Evolutionary conservation across 768 basidiomycete species (phyloP), one percentile per base, ranked within the genome.

Genomic region (Rubroboletus satanas): DNA sequence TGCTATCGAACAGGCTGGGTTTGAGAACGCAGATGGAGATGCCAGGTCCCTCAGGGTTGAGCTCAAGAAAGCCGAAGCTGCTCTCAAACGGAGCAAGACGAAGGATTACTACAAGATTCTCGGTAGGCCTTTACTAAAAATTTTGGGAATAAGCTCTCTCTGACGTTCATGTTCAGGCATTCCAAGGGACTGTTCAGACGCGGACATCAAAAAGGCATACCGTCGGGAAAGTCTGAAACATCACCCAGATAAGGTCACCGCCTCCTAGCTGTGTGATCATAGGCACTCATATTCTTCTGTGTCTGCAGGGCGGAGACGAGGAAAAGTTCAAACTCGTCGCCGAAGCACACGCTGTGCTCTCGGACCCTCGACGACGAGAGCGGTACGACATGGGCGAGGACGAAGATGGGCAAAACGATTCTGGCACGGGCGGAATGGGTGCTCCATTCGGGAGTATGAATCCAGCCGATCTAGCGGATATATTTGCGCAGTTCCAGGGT

Each of bases 301-400:
- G 23, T 52, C 35, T 66, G 35, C 57, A 91, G 85, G 93, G 95
- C 28, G 95, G 95, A 29, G 91, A 93, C 67, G 94, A 96, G 63
- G 96, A 97, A 66, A 89, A 91, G 62, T 98, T 98, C 82, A 97
- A 98, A 71, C 79, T 93, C 21, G 85, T 92, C 31, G 83, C 77
- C 1, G 93, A 93, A 70, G 90, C 91, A 3, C 79, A 94, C 58
- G 80, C 83, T 8, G 87, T 94, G 4, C 83, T 94, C 3, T 91
- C 89, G 0, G 93, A 94, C 61, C 79, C 90, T 1, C 75, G 74
- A 11, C 76, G 85, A 42, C 79, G 90, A 39, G 78, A 85, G 61
- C 81, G 90, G 38, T 93, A 93, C 61, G 90, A 93, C 68, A 64
- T 83, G 68, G 90, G 90, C 35, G 90, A 90, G 58, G 90, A 91